Evolutionary conservation across 2,329 filamentous ascomycete genomes (phyloP).

Genomic region (Nigrospora osmanthi): DNA sequence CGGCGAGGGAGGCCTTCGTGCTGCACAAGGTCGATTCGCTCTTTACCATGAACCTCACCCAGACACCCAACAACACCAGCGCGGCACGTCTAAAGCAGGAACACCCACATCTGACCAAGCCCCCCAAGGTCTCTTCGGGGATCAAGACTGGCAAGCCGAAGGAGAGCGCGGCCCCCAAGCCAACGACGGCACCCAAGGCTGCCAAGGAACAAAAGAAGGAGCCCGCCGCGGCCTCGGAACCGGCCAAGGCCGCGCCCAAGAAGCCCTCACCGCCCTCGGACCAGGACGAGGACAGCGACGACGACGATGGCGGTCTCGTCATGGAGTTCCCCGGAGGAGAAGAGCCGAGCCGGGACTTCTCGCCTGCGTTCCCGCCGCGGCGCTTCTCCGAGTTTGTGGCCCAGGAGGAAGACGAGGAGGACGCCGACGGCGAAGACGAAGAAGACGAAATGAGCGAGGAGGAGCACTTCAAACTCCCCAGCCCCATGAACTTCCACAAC

Average conservation of each 20-base stretch:
- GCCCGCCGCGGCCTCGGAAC: slow-evolving; percentile 8
- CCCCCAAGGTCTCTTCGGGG: slow-evolving; percentile 1
- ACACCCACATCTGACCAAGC: slow-evolving; percentile 54
- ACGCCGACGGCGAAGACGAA: slow-evolving; percentile 37
- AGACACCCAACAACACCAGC: slow-evolving; percentile 58
- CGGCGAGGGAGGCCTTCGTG: slow-evolving; percentile 65
- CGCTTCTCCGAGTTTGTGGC: slow-evolving; percentile 47
- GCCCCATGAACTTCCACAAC: slow-evolving; percentile 35
- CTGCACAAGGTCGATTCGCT: slow-evolving; percentile 76
- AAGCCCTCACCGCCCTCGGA: slow-evolving; percentile 25
- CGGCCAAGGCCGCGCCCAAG: slow-evolving; percentile 9
- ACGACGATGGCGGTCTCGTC: slow-evolving; percentile 48
- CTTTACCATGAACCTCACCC: slow-evolving; percentile 79
- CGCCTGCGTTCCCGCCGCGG: slow-evolving; percentile 38
- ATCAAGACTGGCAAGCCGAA: slow-evolving; percentile 9
- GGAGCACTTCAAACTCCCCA: slow-evolving; percentile 42
- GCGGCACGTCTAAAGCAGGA: slow-evolving; percentile 55
- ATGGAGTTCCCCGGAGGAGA: slow-evolving; percentile 53
- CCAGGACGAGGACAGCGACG: slow-evolving; percentile 43
- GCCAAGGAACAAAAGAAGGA: slow-evolving; percentile 8
- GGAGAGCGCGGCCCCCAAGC: slow-evolving; percentile 12
- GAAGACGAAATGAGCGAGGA: slow-evolving; percentile 26
- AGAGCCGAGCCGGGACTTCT: slow-evolving; percentile 33
- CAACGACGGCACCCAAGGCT: neutral
- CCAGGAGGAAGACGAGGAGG: slow-evolving; percentile 33